Percentiles rank a stretch among this genome's conserved stretches.
These are phyloP conservation scores for Lentinula aciculospora DNA, from an alignment of 768 basidiomycete genomes.

Conservation along the genomic window DNA sequence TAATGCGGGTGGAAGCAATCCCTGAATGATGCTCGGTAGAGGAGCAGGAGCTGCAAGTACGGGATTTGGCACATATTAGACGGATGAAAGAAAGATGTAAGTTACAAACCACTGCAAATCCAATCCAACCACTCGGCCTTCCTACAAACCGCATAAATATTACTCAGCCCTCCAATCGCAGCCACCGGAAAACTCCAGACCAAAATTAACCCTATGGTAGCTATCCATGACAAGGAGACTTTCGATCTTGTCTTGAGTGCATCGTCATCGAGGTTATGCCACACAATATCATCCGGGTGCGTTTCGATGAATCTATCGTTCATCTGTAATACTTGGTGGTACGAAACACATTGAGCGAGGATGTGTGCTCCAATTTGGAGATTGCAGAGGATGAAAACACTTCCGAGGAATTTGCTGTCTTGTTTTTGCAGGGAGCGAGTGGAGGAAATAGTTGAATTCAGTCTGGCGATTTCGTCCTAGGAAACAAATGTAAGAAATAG, in stretches of 20 bases:
- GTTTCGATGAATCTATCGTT: constrained; percentile 57
- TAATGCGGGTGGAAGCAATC: constrained; percentile 60
- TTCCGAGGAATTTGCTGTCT: constrained; percentile 43
- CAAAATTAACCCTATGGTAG: constrained; percentile 54
- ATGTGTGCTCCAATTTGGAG: constrained; percentile 73
- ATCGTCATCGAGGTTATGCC: constrained; percentile 49
- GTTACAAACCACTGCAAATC: constrained; percentile 36
- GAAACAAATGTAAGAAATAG: neutral
- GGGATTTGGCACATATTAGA: neutral
- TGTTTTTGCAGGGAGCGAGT: neutral
- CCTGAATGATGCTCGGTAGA: constrained; percentile 51
- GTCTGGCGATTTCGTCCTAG: constrained; percentile 45
- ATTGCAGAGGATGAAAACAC: constrained; percentile 63
- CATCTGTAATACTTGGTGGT: constrained; percentile 53
- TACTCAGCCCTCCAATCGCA: constrained; percentile 62
- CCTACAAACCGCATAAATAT: constrained; percentile 45
- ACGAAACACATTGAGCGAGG: constrained; percentile 53
- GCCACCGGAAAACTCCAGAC: constrained; percentile 62
- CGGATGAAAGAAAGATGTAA: neutral
- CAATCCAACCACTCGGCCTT: constrained; percentile 53
- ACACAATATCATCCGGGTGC: constrained; percentile 50
- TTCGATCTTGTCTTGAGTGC: constrained; percentile 46
- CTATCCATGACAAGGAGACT: constrained; percentile 42
- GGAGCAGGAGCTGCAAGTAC: constrained; percentile 25
- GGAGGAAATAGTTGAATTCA: constrained; percentile 32